Conservation (phyloP, 768 basidiomycete species). For the Fistulinella prunicolor region DNA sequence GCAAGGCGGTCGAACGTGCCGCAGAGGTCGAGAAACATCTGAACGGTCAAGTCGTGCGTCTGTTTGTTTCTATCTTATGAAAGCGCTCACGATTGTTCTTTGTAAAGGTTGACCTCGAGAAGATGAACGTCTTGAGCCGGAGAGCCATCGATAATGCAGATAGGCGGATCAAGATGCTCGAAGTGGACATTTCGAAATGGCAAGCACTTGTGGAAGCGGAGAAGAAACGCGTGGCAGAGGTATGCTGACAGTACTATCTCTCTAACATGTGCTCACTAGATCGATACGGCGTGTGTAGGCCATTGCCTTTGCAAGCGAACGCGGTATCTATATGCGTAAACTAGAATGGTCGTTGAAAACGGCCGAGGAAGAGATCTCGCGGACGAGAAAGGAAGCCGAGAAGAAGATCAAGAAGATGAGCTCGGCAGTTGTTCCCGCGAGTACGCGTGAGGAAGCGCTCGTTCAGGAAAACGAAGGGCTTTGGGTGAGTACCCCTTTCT, state of each 20-base stretch:
- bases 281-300: slow-evolving; percentile 23
- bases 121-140: slow-evolving; percentile 38
- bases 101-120: slow-evolving; percentile 42
- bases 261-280: neutral
- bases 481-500: slow-evolving; percentile 51
- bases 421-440: slow-evolving; percentile 29
- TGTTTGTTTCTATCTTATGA: neutral
- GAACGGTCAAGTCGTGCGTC: slow-evolving; percentile 55
- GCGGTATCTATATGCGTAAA: slow-evolving; percentile 22
- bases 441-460: slow-evolving; percentile 35
- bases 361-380: slow-evolving; percentile 46
- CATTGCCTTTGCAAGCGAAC: slow-evolving; percentile 31
- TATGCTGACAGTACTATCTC: slow-evolving; percentile 21
- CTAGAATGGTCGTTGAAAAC: slow-evolving; percentile 18
- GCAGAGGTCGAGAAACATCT: slow-evolving; percentile 63
- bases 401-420: slow-evolving; percentile 47
- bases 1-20: slow-evolving; percentile 62
- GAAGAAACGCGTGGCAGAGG: slow-evolving; percentile 39
- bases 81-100: neutral
- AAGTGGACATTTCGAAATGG: slow-evolving; percentile 34
- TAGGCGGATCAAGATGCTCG: slow-evolving; percentile 27
- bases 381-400: slow-evolving; percentile 51
- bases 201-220: slow-evolving; percentile 37
- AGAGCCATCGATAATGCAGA: slow-evolving; percentile 29
- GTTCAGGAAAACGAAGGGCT: slow-evolving; percentile 53